Conservation (phyloP, 257 asterid species). For the Petunia axillaris region DNA sequence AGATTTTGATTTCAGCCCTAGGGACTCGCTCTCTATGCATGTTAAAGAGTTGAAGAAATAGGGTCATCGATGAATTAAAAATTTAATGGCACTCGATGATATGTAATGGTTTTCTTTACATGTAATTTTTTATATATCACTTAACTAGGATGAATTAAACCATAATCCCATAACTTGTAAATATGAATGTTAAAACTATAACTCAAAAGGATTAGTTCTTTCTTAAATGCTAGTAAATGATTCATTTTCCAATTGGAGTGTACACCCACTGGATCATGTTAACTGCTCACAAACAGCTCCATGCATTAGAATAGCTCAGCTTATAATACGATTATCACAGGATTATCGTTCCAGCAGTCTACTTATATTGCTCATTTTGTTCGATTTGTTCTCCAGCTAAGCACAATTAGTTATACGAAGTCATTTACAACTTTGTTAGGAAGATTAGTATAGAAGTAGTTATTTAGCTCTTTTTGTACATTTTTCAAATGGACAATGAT, state of each 20-base stretch:
- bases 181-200: not conserved
- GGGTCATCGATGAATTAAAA: too few species aligned
- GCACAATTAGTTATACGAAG: not conserved
- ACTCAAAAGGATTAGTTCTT: not conserved
- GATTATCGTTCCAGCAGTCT: not conserved
- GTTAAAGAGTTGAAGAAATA: not conserved
- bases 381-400: slow-evolving; percentile 2
- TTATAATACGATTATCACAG: not conserved
- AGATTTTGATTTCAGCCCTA: slow-evolving; percentile 5
- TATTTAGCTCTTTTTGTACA: too few species aligned
- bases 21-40: slow-evolving; percentile 20
- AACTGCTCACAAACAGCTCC: not conserved
- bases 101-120: too few species aligned
- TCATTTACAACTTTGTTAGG: too few species aligned
- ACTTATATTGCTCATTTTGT: not conserved
- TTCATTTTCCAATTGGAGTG: not conserved
- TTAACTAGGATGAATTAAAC: too few species aligned
- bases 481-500: too few species aligned
- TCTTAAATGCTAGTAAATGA: not conserved
- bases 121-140: too few species aligned
- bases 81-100: too few species aligned
- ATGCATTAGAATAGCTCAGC: not conserved
- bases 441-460: too few species aligned
- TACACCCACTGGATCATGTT: not conserved
- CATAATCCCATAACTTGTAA: not conserved